Evolutionary conservation across 768 basidiomycete genomes (phyloP), one percentile per base, ranked within the genome.

Genomic region (Tulasnella sp.): DNA sequence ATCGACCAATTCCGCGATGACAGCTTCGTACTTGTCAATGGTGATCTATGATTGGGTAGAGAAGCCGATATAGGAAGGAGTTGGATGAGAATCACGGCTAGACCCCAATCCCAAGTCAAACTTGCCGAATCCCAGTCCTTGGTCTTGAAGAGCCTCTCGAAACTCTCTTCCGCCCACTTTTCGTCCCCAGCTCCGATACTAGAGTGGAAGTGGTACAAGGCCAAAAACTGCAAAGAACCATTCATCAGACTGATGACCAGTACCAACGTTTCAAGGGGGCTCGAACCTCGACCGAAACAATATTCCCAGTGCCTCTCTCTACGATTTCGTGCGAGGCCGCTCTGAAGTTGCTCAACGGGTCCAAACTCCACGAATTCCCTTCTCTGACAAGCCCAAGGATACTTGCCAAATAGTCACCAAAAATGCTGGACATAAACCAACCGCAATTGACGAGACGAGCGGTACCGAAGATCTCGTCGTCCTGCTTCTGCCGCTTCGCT

Each of bases 391-490:
- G 52, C 4, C 77, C 75, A 1, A 76, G 31, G 38, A 76, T 76
- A 19, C 72, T 67, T 19, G 72, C 77, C 22, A 80, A 52, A 49
- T 79, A 80, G 73, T 80, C 79, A n/a, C 75, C 72, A 31, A 80
- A 77, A 36, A 80, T 79, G 45, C 76, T 72, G 8, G 71, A 73
- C 37, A 75, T 79, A 58, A 80, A 79, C 72, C 69, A 78, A 34
- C 70, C 89, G 78, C 89, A 91, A 80, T 95, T 95, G 79, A 92
- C 85, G 14, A 94, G 84, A 3, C 92, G 88, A 0, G 92, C 88
- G 5, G 88, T 92, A 81, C 94, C 91, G 88, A 94, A 95, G n/a
- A 95, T 86, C 76, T 93, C 91, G 77, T 92, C 89, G 58, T 79
- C 78, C 70, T 79, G 78, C 38, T 72, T 25, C 38, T 78, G 37